Percentiles rank a stretch among this genome's conserved stretches.
phyloP scores from a whole-genome alignment of 345 rosid species.

The Cardamine chenopodiifolia region DNA sequence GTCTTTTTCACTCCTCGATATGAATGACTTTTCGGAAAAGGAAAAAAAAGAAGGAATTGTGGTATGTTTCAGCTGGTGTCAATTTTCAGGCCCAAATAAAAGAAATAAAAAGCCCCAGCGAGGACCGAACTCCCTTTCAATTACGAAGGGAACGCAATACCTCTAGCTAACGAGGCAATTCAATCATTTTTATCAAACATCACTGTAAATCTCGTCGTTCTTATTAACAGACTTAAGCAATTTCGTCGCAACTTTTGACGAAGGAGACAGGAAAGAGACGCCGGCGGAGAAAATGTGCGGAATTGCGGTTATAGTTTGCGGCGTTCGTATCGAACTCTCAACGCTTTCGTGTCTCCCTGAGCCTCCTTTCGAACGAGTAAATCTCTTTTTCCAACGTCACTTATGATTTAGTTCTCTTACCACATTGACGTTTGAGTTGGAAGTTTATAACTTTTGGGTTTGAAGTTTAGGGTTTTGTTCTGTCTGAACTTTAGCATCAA shows the following conservation, averaged over 20 bases:
- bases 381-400: not conserved
- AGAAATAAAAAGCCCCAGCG: too few relatives aligned
- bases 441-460: too few relatives aligned
- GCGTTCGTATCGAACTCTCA: slow-evolving; percentile 53
- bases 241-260: not conserved
- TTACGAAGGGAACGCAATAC: too few relatives aligned
- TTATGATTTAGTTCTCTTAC: slow-evolving; percentile 3
- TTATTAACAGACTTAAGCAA: not conserved
- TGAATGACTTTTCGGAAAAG: too few relatives aligned
- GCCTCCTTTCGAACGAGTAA: slow-evolving; percentile 45
- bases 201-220: not conserved
- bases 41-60: too few relatives aligned
- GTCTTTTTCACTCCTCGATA: too few relatives aligned
- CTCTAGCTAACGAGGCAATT: too few relatives aligned
- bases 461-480: slow-evolving; percentile 2
- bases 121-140: too few relatives aligned
- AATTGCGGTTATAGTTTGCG: slow-evolving; percentile 65
- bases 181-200: too few relatives aligned
- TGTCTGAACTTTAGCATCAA: not conserved
- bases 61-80: too few relatives aligned
- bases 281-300: slow-evolving; percentile 68
- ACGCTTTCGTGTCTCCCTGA: slow-evolving; percentile 33
- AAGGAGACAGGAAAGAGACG: slow-evolving; percentile 12
- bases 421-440: not conserved
- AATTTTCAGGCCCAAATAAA: too few relatives aligned